Evolutionary conservation across 257 asterid species (phyloP).

Genomic region (Salvia miltiorrhiza): DNA sequence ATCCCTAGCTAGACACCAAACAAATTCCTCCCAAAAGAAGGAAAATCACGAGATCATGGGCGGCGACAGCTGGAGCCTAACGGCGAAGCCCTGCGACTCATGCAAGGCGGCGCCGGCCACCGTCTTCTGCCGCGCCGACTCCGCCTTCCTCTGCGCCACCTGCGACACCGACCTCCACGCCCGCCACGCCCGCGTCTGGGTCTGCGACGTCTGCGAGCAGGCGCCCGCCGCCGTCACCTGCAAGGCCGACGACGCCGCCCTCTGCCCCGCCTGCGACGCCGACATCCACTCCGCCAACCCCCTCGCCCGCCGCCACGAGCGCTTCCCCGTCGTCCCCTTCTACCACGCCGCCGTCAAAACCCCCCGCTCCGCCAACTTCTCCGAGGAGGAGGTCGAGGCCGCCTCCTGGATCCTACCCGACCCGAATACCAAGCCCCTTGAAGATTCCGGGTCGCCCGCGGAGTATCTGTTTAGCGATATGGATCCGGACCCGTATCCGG

Average conservation of each 20-base stretch:
- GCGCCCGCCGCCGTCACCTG: conserved; percentile 58
- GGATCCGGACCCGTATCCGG: conserved; percentile 66
- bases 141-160: conserved; percentile 61
- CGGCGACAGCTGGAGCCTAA: conserved; percentile 49
- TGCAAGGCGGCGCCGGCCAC: conserved; percentile 61
- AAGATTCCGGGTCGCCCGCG: conserved; percentile 34
- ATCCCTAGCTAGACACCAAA: neutral
- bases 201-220: conserved; percentile 61
- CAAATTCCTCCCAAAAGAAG: neutral
- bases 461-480: conserved; percentile 44
- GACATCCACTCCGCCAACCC: conserved; percentile 68
- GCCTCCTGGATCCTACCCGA: conserved; percentile 45
- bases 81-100: conserved; percentile 66
- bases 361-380: conserved; percentile 17
- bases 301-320: conserved; percentile 62
- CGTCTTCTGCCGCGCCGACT: conserved; percentile 72
- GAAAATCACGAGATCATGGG: conserved; percentile 34
- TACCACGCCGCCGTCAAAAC: conserved; percentile 28
- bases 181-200: conserved; percentile 59
- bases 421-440: conserved; percentile 22
- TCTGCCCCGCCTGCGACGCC: conserved; percentile 54
- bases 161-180: conserved; percentile 72
- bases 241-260: conserved; percentile 62
- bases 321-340: conserved; percentile 41
- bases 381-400: conserved; percentile 45